Base-by-base conservation (phyloP, 1,139 yeast species). In the Saccharomyces hybrid region DNA sequence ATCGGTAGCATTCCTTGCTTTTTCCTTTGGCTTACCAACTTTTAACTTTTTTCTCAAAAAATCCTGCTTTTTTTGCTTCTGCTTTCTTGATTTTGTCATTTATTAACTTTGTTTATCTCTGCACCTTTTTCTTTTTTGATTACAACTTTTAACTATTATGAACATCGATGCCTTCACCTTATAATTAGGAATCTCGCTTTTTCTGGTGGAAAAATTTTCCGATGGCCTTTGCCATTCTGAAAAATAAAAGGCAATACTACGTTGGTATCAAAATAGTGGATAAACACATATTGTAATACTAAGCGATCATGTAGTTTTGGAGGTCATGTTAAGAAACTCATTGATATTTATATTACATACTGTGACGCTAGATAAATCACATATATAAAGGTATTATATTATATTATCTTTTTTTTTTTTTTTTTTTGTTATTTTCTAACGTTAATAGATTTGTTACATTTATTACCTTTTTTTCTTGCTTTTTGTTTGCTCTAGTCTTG, bases 1-100 rank as follows among this genome's bases (percentile, higher is more conserved):
- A 63, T 87, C 93, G 5, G 99, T 93, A 57, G 78, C 81, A 68
- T 88, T 89, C 34, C 82, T 80, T 2, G 91, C 82, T 59, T 80
- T 81, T 6, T 82, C 82, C 30, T 82, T 81, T 1, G 86, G 76
- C 70, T 93, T 93, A 55, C 99, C 99, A 46, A 93, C 98, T 66
- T 80, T 86, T 51, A 93, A 79, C 75, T 89, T 91, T 57, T 85
- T 80, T 74, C 91, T 93, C 68, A 77, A 63, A 54, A 70, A 70
- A 53, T 70, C 73, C 53, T 67, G 63, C 52, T 64, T 66, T 59
- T 68, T 70, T 48, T 65, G 63, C 48, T 69, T 70, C 57, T 69
- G 70, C 56, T 69, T 68, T 55, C 63, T 64, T 2, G 65, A 56
- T 48, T 68, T 69, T n/a, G 67, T 64, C 72, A 69, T 69, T 38